Evolutionary conservation across 2,329 filamentous ascomycete genomes (phyloP).

Genomic region (Gnomoniopsis smithogilvyi): DNA sequence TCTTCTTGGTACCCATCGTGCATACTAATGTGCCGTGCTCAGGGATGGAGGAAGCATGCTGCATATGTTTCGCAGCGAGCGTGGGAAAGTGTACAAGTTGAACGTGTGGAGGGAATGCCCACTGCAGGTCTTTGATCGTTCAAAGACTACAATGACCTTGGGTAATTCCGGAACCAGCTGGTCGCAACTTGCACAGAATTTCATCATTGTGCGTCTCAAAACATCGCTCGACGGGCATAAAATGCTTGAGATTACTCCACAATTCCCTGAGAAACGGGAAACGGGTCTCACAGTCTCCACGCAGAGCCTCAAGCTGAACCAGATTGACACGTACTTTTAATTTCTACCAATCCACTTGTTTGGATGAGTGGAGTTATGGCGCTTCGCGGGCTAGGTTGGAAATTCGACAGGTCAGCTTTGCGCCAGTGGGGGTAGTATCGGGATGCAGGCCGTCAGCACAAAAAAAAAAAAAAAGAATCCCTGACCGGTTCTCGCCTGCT

Average conservation of each 20-base stretch:
- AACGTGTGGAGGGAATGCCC: too few species aligned
- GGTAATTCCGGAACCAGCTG: too few species aligned
- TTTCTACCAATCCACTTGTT: slow-evolving; percentile 2
- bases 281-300: neutral
- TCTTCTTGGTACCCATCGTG: neutral
- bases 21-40: neutral
- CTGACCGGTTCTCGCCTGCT: neutral
- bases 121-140: too few species aligned
- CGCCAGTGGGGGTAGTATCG: slow-evolving; percentile 5
- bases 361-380: slow-evolving; percentile 3
- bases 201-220: too few species aligned
- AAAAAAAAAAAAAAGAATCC: slow-evolving; percentile 9
- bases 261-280: neutral
- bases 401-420: slow-evolving; percentile 11
- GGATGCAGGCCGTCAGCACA: slow-evolving; percentile 1
- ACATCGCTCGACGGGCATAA: too few species aligned
- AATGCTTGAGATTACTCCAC: neutral
- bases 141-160: too few species aligned
- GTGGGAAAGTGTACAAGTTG: too few species aligned
- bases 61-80: neutral
- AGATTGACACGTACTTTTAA: slow-evolving; percentile 1
- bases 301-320: slow-evolving; percentile 19
- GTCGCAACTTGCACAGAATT: too few species aligned
- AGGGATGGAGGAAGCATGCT: neutral
- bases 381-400: slow-evolving; percentile 3